Evolutionary conservation across 106 monocot genomes (phyloP).

Genomic region (Posidonia australis): DNA sequence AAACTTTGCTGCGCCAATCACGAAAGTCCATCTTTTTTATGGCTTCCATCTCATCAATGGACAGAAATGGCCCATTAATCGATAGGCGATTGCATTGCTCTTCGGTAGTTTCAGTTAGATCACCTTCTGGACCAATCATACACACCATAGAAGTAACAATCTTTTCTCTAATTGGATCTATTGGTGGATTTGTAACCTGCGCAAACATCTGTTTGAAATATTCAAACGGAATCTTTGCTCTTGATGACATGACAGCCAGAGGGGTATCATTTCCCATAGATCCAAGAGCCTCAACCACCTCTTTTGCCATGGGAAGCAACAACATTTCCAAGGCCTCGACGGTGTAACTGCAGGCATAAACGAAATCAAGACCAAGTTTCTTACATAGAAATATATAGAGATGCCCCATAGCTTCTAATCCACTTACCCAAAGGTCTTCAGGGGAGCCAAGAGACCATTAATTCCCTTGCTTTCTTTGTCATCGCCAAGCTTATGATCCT

Average conservation of each 20-base stretch:
- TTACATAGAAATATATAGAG: neutral
- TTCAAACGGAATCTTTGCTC: constrained; percentile 75
- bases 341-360: constrained; percentile 49
- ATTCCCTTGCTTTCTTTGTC: constrained; percentile 45
- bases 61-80: constrained; percentile 58
- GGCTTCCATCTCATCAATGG: constrained; percentile 81
- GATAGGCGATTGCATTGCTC: constrained; percentile 68
- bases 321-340: constrained; percentile 89
- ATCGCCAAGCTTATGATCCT: constrained; percentile 10
- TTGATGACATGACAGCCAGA: constrained; percentile 85
- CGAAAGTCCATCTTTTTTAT: constrained; percentile 83
- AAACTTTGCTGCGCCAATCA: constrained; percentile 78
- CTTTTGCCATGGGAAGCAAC: constrained; percentile 90
- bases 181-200: constrained; percentile 96
- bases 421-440: constrained; percentile 83
- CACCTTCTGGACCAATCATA: constrained; percentile 97
- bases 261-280: constrained; percentile 98
- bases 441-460: constrained; percentile 55
- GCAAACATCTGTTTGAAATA: constrained; percentile 99
- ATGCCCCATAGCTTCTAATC: neutral
- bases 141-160: constrained; percentile 95
- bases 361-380: neutral
- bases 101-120: constrained; percentile 86
- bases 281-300: constrained; percentile 72
- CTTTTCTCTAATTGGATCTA: constrained; percentile 91